These are phyloP conservation scores for Nepenthes alata DNA, from an alignment of 179 eudicot genomes.

Conservation along the genomic window DNA sequence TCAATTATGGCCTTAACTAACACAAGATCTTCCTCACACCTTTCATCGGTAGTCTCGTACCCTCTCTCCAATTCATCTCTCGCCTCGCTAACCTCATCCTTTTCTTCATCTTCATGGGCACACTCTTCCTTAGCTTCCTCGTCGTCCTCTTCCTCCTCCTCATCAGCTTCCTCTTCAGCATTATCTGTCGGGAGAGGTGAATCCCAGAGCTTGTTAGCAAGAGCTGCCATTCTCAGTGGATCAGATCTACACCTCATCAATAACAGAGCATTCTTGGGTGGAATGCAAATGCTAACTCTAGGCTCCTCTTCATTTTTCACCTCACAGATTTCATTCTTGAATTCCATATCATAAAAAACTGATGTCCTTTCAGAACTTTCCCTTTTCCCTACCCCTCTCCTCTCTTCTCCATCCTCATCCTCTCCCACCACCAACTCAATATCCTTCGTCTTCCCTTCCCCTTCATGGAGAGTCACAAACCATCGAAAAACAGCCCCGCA, in stretches of 20 bases:
- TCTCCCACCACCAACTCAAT: constrained; percentile 53
- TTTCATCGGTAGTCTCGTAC: neutral
- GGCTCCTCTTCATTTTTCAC: constrained; percentile 13
- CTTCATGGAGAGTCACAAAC: constrained; percentile 49
- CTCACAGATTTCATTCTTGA: constrained; percentile 32
- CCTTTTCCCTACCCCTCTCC: constrained; percentile 15
- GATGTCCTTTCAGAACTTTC: constrained; percentile 37
- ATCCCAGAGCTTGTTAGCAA: constrained; percentile 43
- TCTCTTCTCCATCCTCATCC: constrained; percentile 18
- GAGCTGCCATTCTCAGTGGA: constrained; percentile 59
- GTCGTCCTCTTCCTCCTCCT: constrained; percentile 4
- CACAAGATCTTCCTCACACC: constrained; percentile 3
- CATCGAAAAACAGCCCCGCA: constrained; percentile 56
- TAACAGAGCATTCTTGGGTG: constrained; percentile 76
- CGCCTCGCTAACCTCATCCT: constrained; percentile 2
- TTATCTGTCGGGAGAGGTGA: constrained; percentile 12
- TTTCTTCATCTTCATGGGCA: constrained; percentile 1
- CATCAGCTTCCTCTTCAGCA: constrained; percentile 12
- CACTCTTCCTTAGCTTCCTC: constrained; percentile 1
- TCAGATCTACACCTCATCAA: constrained; percentile 92
- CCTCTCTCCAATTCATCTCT: neutral
- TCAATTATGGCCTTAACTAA: constrained; percentile 1
- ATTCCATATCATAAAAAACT: constrained; percentile 51
- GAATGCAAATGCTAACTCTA: constrained; percentile 56
- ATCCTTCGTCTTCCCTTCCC: constrained; percentile 38